Evolutionary conservation across 2,329 filamentous ascomycete genomes (phyloP).

Genomic region (Apiospora marii): DNA sequence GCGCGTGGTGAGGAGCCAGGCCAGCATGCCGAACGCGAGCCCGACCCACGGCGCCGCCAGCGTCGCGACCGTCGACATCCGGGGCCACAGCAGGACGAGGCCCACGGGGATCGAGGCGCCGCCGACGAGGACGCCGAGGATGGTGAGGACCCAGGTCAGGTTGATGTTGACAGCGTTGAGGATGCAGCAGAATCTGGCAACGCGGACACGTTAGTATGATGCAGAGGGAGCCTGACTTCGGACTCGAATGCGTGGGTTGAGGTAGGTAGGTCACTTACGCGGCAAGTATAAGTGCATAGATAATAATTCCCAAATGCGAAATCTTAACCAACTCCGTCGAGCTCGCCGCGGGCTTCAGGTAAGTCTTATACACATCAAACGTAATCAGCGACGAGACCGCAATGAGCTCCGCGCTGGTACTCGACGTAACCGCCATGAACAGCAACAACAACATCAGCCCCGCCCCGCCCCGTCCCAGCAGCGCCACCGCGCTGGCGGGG

Average conservation of each 20-base stretch:
- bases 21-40: slow-evolving; percentile 41
- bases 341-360: slow-evolving; percentile 44
- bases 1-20: slow-evolving; percentile 48
- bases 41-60: slow-evolving; percentile 46
- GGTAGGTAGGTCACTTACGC: slow-evolving; percentile 28
- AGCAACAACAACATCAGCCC: slow-evolving; percentile 48
- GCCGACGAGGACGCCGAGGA: slow-evolving; percentile 49
- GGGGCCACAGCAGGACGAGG: slow-evolving; percentile 47
- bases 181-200: slow-evolving; percentile 41
- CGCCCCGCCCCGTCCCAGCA: slow-evolving; percentile 47
- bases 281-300: slow-evolving; percentile 44
- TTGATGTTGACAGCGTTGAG: slow-evolving; percentile 47
- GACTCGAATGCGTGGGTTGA: no score
- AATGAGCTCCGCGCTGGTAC: slow-evolving; percentile 53
- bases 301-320: slow-evolving; percentile 44
- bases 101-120: slow-evolving; percentile 47
- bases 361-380: slow-evolving; percentile 50
- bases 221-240: no score
- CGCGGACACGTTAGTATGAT: not conserved
- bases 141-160: slow-evolving; percentile 49
- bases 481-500: slow-evolving; percentile 43
- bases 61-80: slow-evolving; percentile 47
- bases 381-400: slow-evolving; percentile 48
- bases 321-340: slow-evolving; percentile 42
- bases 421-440: slow-evolving; percentile 56